These are phyloP conservation scores for Aspergillus sp. DNA, from an alignment of 2,329 filamentous ascomycete genomes.

Conservation along the genomic window DNA sequence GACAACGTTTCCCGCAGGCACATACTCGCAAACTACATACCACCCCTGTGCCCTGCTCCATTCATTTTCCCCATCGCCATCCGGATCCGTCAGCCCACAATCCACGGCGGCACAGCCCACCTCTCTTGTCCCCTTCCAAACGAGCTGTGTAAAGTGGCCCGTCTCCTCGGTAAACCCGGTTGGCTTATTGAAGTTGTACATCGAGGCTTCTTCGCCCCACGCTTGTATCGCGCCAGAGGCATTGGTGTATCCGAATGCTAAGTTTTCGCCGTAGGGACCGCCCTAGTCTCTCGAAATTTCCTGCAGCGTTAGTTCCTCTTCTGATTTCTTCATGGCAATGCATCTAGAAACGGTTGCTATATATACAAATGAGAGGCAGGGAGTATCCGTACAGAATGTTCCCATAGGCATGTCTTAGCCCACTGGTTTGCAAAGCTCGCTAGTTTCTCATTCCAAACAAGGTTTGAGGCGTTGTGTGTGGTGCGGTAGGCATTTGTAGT, in stretches of 20 bases:
- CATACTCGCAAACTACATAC: slow-evolving; percentile 71
- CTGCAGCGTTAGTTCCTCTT: too few relatives aligned
- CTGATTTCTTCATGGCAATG: too few relatives aligned
- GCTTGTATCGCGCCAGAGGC: slow-evolving; percentile 60
- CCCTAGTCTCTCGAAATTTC: slow-evolving; percentile 29
- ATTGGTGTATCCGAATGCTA: slow-evolving; percentile 66
- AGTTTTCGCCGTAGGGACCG: slow-evolving; percentile 71
- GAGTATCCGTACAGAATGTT: slow-evolving; percentile 38
- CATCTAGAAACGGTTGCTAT: slow-evolving; percentile 2
- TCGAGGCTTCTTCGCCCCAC: slow-evolving; percentile 62
- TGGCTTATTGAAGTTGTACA: slow-evolving; percentile 60
- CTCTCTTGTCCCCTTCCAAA: slow-evolving; percentile 64
- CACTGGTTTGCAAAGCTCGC: slow-evolving; percentile 56
- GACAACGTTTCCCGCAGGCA: slow-evolving; percentile 63
- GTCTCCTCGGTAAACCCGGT: slow-evolving; percentile 59
- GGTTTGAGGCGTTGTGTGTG: slow-evolving; percentile 59
- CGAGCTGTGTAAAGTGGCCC: slow-evolving; percentile 72
- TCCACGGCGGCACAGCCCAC: slow-evolving; percentile 56
- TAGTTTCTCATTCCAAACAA: slow-evolving; percentile 67
- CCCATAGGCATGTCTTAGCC: slow-evolving; percentile 45
- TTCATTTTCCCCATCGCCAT: slow-evolving; percentile 2
- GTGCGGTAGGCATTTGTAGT: slow-evolving; percentile 66
- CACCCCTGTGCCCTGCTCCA: slow-evolving; percentile 49
- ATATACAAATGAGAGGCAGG: background rate
- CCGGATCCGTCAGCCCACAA: slow-evolving; percentile 40